A percentile compares a stretch with the other conserved stretches of the same genome.
These are phyloP conservation scores for Coemansia sp. DNA, from an alignment of 192 early-diverging fungal genomes.

Conservation along the genomic window DNA sequence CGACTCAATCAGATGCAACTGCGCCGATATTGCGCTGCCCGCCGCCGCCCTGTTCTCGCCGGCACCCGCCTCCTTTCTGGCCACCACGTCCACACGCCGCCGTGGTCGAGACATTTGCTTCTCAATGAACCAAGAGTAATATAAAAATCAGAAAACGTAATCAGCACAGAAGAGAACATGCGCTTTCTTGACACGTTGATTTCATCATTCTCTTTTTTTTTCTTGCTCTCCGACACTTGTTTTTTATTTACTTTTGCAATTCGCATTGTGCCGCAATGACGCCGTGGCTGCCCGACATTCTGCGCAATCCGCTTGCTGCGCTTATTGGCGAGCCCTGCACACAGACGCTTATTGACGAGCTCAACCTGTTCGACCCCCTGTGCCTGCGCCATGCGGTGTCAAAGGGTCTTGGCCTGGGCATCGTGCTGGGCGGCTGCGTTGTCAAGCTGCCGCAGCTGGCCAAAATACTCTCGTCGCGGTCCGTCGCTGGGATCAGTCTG, in stretches of 20 bases:
- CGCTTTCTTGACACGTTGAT: background rate
- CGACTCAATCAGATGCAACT: slow-evolving; percentile 38
- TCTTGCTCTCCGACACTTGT: background rate
- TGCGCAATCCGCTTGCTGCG: slow-evolving; percentile 62
- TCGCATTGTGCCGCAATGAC: background rate
- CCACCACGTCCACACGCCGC: slow-evolving; percentile 36
- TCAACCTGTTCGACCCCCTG: slow-evolving; percentile 64
- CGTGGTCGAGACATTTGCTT: background rate
- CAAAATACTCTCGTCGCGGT: slow-evolving; percentile 74
- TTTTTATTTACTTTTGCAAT: background rate
- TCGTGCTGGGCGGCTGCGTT: slow-evolving; percentile 88
- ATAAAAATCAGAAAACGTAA: background rate
- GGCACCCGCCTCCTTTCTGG: slow-evolving; percentile 20
- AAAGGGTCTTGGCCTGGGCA: slow-evolving; percentile 91
- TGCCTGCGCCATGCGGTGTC: slow-evolving; percentile 85
- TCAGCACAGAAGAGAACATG: background rate
- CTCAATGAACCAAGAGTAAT: background rate
- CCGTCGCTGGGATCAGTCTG: slow-evolving; percentile 80
- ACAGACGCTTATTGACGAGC: slow-evolving; percentile 64
- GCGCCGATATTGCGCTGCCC: slow-evolving; percentile 20
- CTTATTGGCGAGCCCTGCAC: slow-evolving; percentile 85
- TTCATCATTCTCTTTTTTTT: background rate
- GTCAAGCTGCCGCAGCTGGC: slow-evolving; percentile 96
- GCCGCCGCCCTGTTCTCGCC: background rate
- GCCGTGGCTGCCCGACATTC: slow-evolving; percentile 57